Base-by-base conservation (phyloP, 1,139 yeast genomes). In the Sugiyamaella japonica region DNA sequence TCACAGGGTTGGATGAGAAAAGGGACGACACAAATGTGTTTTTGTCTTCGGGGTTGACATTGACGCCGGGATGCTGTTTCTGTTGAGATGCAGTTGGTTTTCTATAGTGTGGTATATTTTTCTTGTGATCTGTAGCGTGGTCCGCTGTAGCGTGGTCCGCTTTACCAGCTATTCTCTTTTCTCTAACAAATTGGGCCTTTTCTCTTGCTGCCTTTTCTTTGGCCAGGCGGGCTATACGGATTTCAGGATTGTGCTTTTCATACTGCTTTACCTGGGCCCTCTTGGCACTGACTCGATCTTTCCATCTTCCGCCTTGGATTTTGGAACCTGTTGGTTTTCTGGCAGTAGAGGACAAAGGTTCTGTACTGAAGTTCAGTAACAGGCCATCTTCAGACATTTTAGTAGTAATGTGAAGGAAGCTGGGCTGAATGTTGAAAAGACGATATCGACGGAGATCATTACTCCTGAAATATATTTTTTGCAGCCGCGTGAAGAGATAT, bases 1-100 rank as follows among this genome's bases (percentile, higher is more conserved):
- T 59, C 1, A 53, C 61, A 6, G 73, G 74, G 60, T 84, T 87
- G 1, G 95, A 83, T 0, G 96, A 86, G 75, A 91, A 91, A 52
- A 91, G 75, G 1, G 97, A 90, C 0, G 97, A 88, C 1, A 91
- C 91, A 65, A 85, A 83, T 1, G 87, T 77, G 56, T 80, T 79
- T 29, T 62, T 65, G 34, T 62, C 70, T 48, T 53, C 55, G 8
- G 55, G 48, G 17, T 48, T 48, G 20, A 48, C 32, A 40, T 48
- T 48, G 23, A 48, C 51, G 1, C 51, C 51, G 2, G 51, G 51
- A 29, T 48, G 51, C 16, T 38, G 38, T 38, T 31, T 32, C 38
- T 38, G 44, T 40, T 48, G 51, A n/a, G 51, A 25, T 15, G 31
- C 32, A 16, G 51, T 48, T 17, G 51, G 46, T 16, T 32, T 38